Evolutionary conservation across 345 rosid species (phyloP).

Genomic region (Bretschneidera sinensis): DNA sequence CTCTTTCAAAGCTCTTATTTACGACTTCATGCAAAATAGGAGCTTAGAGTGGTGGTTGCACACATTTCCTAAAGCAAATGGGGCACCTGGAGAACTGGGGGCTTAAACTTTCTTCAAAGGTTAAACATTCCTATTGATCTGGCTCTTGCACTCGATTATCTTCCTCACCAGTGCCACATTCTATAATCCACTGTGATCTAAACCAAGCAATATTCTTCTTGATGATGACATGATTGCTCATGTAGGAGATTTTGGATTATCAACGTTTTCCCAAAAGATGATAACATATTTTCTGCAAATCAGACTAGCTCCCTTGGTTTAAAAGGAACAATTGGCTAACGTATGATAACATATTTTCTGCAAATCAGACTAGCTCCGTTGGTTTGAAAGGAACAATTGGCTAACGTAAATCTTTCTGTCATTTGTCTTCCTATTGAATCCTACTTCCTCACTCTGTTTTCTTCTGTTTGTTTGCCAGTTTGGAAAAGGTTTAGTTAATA

Average conservation of each 20-base stretch:
- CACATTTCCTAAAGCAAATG: not conserved
- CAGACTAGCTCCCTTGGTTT: conserved; percentile 30
- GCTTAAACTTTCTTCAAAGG: conserved; percentile 10
- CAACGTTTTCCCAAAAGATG: conserved; percentile 11
- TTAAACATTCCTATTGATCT: conserved; percentile 18
- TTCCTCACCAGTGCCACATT: conserved; percentile 8
- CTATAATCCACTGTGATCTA: conserved; percentile 28
- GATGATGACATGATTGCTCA: conserved; percentile 23
- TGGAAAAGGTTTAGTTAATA: no score
- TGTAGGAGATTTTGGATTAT: conserved; percentile 28
- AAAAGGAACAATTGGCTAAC: conserved; percentile 40
- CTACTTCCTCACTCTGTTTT: not conserved
- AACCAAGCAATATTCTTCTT: conserved; percentile 28
- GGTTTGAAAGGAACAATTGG: conserved; percentile 41
- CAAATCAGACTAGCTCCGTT: conserved; percentile 23
- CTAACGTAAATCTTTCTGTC: conserved; percentile 22
- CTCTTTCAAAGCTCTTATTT: conserved; percentile 20
- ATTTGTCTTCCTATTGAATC: not conserved
- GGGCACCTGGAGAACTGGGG: not conserved
- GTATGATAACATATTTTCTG: conserved; percentile 16
- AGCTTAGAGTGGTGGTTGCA: conserved; percentile 24
- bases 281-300: not conserved
- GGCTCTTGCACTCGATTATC: conserved; percentile 18
- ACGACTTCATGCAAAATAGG: conserved; percentile 24
- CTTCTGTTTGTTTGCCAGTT: not conserved